Base-by-base conservation (phyloP, 805 yeast genomes). In the Barnettozyma sucrosica region DNA sequence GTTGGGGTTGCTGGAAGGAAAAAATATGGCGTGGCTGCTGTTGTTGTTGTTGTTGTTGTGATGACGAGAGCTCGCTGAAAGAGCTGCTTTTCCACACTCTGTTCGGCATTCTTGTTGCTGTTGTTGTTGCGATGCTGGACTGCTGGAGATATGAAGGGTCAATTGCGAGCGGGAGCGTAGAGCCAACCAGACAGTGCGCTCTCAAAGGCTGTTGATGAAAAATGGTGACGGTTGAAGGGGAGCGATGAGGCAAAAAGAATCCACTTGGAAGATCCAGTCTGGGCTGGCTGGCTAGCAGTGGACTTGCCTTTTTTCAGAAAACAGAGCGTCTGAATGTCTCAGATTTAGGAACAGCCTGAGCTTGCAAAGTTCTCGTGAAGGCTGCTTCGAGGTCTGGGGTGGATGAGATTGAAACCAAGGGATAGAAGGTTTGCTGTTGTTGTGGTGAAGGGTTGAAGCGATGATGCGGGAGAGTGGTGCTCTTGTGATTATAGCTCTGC, bases 71-170 rank as follows among this genome's bases (percentile, higher is more conserved):
- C 14, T 37, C 46, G 36, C 37, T 40, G 21, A 33, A 26, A 18
- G 46, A 47, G 32, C 34, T 32, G 36, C 45, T 32, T 25, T 30
- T 46, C 49, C 49, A 46, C 38, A 32, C 30, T 20, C 40, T 42
- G 26, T 24, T 37, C 21, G 41, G 26, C 44, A 45, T 45, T 20
- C 11, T 25, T 33, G 38, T 9, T 16, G 16, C 18, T 20, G 37
- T n/a, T 19, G 34, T 18, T 20, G 37, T n/a, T 19, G 34, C 11
- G 13, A 24, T 33, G 36, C 36, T 16, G 21, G 36, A 33, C 36
- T 33, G 36, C 40, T 20, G 40, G 26, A 36, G 40, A 21, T 36
- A 20, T n/a, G 13, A 36, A 21, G 40, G 40, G 40, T 36, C 26
- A 19, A 36, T 9, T 21, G 40, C 36, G 36, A 33, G 36, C n/a